Base-by-base conservation (phyloP, 371 early-diverging fungal genomes). In the Mortierella sp. region DNA sequence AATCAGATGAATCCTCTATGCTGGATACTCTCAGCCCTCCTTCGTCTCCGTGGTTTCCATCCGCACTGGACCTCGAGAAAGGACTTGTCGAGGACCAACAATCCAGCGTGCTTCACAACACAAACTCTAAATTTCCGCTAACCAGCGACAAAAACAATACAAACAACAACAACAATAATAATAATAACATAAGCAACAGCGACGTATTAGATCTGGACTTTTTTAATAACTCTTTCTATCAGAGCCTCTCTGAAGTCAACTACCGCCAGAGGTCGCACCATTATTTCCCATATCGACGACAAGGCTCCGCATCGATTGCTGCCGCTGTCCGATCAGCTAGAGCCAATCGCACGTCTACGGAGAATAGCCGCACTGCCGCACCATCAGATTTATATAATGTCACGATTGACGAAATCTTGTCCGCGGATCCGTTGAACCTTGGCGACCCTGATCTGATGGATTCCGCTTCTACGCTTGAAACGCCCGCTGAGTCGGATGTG, bases 351-450 rank as follows among this genome's bases (percentile, higher is more conserved):
- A 40, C 24, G 4, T 12, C 43, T 22, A 12, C 45, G 5, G 72
- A 75, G 61, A 52, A 24, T 49, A 32, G 24, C 14, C 18, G 45
- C 28, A 78, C 79, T 22, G 79, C 79, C 11, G 74, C 79, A 40
- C 79, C 79, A 3, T 73, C 75, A 18, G 79, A 78, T 39, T 63
- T 78, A 14, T 78, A 54, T 52, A 70, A 67, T 64, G 43, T 73
- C 35, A 51, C 79, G 11, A 70, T 78, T 20, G 70, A 74, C 49
- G 66, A 70, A 54, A 58, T 74, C n/a, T 61, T 78, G 59, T 72
- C 78, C 8, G 32, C 61, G 3, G 69, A 64, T 22, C 66, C 73
- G 20, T 60, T 73, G 26, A 61, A 75, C 55, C 49, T 65, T 35
- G 60, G 22, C 12, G 63, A 47, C 10, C 30, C 63, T 22, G 64